Conservation (phyloP, 768 basidiomycete species). For the Multifurca ochricompacta region DNA sequence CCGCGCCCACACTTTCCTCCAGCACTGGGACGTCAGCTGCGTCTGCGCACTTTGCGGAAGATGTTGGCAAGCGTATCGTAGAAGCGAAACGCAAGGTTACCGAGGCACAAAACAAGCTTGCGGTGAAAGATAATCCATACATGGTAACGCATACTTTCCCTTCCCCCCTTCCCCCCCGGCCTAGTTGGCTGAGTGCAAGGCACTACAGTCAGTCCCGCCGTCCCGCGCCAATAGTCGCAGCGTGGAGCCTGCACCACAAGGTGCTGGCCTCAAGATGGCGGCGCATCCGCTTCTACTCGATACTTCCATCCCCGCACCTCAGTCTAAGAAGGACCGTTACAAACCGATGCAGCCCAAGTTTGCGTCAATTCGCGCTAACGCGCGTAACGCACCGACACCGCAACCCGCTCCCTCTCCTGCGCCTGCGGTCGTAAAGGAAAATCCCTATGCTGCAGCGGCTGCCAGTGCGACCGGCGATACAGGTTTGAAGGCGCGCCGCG, state of each 20-base stretch:
- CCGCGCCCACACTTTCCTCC: constrained; percentile 24
- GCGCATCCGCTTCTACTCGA: constrained; percentile 84
- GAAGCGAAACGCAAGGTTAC: constrained; percentile 84
- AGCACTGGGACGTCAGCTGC: constrained; percentile 24
- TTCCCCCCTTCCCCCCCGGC: background rate
- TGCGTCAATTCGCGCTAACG: constrained; percentile 88
- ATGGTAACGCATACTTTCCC: constrained; percentile 44
- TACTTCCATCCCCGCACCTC: constrained; percentile 45
- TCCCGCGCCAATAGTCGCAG: constrained; percentile 45
- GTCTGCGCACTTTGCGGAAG: constrained; percentile 38
- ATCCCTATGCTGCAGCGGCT: constrained; percentile 66
- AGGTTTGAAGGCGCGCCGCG: constrained; percentile 68
- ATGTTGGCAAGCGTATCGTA: constrained; percentile 62
- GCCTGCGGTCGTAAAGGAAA: constrained; percentile 39
- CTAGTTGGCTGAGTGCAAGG: background rate
- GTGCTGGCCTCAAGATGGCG: constrained; percentile 82
- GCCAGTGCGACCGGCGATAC: constrained; percentile 42
- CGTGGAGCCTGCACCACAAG: constrained; percentile 63
- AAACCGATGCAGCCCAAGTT: constrained; percentile 99
- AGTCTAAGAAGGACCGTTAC: constrained; percentile 85
- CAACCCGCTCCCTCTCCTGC: constrained; percentile 34
- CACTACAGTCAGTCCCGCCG: constrained; percentile 43
- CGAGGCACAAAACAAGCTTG: constrained; percentile 69
- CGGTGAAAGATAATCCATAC: constrained; percentile 80
- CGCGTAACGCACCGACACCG: constrained; percentile 64